Evolutionary conservation across 768 basidiomycete genomes (phyloP), one percentile per base, ranked within the genome.

Genomic region (Termitomyces titanicus): DNA sequence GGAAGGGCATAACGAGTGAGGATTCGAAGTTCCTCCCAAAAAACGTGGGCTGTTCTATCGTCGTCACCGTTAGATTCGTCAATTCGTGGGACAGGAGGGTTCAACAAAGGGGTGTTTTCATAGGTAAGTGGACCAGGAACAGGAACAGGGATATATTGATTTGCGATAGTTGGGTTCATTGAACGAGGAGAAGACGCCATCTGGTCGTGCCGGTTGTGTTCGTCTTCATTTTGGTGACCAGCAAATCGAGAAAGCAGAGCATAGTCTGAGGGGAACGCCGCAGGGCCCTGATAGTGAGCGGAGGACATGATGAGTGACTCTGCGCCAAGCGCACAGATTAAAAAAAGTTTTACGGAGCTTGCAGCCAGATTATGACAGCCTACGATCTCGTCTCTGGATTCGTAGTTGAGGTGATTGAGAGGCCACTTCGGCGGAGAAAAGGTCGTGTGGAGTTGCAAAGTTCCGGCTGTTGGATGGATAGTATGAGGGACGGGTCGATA

Each of bases 1-100:
- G 89, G 89, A 17, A 88, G 64, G 3, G 88, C 80, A 66, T 88
- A 93, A 65, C 76, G 76, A 3, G 75, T 53, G 17, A 92, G 74
- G 38, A 85, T 81, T 2, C 68, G 63, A 0, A 84, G 63, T 61
- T 93, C 90, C 53, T 89, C 82, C 64, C 75, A 75, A 55, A 82
- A 77, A 63, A 79, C 70, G 3, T 49, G 24, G 22, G 61, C 49
- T 9, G 58, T 59, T 29, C 68, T 72, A 3, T 70, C 49, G 13
- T 68, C 61, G 29, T 71, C 69, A 17, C 62, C 49, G 63, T 12
- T 33, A 61, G 60, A 76, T 78, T 88, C 84, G 33, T 79, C 75
- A 20, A 85, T 80, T n/a, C 78, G 76, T 8, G 83, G 82, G 2
- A 84, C 77, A 1, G 77, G 75, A 1, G 81, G 80, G 15, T 73